Conservation (phyloP, 306 rosid species). For the Herpetospermum pedunculosum region DNA sequence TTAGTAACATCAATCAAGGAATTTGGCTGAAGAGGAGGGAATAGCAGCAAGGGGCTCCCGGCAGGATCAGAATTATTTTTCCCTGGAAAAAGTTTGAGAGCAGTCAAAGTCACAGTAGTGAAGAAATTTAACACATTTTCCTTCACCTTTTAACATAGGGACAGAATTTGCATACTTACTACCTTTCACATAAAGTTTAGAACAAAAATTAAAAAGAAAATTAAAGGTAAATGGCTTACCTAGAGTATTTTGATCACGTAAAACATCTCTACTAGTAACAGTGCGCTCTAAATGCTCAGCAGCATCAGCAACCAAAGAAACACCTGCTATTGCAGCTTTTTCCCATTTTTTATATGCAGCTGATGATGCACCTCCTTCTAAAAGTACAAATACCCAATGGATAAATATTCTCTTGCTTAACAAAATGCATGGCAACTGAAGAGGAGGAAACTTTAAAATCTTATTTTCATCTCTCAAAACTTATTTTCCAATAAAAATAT, state of each 20-base stretch:
- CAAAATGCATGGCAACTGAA: background rate
- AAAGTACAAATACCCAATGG: background rate
- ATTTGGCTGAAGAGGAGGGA: slow-evolving; percentile 43
- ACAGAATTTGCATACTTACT: background rate
- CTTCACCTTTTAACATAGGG: background rate
- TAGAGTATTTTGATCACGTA: slow-evolving; percentile 38
- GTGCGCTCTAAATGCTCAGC: slow-evolving; percentile 94
- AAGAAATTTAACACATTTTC: slow-evolving; percentile 14
- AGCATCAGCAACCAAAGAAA: slow-evolving; percentile 98
- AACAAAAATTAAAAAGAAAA: background rate
- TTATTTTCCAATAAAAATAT: background rate
- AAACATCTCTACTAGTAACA: slow-evolving; percentile 42
- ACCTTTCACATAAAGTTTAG: background rate
- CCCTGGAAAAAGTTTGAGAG: slow-evolving; percentile 36
- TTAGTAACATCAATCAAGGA: slow-evolving; percentile 36
- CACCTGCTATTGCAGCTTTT: slow-evolving; percentile 98
- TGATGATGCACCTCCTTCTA: slow-evolving; percentile 43
- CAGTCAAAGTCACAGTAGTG: background rate
- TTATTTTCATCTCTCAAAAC: background rate
- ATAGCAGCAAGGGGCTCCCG: slow-evolving; percentile 27
- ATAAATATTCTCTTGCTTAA: background rate
- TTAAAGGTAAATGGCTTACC: slow-evolving; percentile 21
- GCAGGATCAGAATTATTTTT: slow-evolving; percentile 31
- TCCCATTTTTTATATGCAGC: slow-evolving; percentile 96
- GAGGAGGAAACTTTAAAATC: background rate